phyloP scores from a whole-genome alignment of 2,329 filamentous ascomycete genomes.

The Scedosporium boydii region DNA sequence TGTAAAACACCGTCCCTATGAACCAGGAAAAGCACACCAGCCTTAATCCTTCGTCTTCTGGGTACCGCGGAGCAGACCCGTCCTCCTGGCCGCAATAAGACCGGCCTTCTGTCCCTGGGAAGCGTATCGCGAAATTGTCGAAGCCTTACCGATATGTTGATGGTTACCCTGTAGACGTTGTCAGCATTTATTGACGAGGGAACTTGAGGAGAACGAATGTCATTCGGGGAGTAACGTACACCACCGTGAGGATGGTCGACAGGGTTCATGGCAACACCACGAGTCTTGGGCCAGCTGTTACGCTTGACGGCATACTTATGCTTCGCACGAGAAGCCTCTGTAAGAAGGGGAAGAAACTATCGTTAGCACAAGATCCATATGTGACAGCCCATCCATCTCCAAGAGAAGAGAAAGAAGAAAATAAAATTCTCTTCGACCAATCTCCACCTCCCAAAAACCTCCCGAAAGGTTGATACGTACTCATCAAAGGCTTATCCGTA shows the following conservation, averaged over 20 bases:
- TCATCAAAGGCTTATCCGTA: constrained; percentile 98
- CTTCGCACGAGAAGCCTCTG: constrained; percentile 98
- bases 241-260: constrained; percentile 98
- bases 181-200: constrained; percentile 26
- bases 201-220: not conserved
- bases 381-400: not conserved
- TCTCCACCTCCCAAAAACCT: constrained; percentile 7
- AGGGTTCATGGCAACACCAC: constrained; percentile 99
- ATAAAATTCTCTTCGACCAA: not conserved
- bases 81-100: constrained; percentile 99
- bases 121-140: constrained; percentile 97
- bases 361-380: constrained; percentile 26
- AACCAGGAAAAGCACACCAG: constrained; percentile 39
- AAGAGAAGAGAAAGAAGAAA: not conserved
- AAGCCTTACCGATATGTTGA: constrained; percentile 99
- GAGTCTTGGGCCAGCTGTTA: constrained; percentile 99
- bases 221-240: constrained; percentile 38
- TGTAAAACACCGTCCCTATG: constrained; percentile 52
- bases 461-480: constrained; percentile 38
- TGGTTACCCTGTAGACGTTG: constrained; percentile 73
- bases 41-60: constrained; percentile 98
- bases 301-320: constrained; percentile 99
- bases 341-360: constrained; percentile 9
- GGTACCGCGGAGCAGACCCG: constrained; percentile 99
- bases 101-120: constrained; percentile 98